Percentiles rank a stretch among this genome's conserved stretches.
Evolutionary conservation across 2,329 filamentous ascomycete species (phyloP).

Genomic region (Pezicula rhizophila): DNA sequence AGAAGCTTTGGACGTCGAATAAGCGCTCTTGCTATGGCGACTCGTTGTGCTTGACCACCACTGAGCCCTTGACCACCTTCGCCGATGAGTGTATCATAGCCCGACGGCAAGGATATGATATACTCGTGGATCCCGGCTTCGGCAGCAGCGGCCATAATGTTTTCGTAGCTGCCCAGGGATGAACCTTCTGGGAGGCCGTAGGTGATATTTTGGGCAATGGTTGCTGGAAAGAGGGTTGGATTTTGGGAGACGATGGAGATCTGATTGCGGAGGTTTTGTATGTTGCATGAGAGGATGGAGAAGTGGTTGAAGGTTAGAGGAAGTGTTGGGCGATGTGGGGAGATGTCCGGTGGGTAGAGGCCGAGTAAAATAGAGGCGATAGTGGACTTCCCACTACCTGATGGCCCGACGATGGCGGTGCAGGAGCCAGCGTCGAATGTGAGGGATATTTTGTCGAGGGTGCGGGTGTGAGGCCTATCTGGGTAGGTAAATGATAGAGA

Average conservation of each 20-base stretch:
- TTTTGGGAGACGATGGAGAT: conserved; percentile 66
- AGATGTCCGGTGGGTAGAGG: conserved; percentile 47
- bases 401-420: conserved; percentile 74
- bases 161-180: conserved; percentile 36
- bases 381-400: conserved; percentile 89
- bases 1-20: conserved; percentile 65
- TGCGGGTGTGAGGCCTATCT: conserved; percentile 39
- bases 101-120: conserved; percentile 61
- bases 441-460: conserved; percentile 63
- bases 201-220: conserved; percentile 72
- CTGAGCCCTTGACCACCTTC: conserved; percentile 70
- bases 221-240: conserved; percentile 71
- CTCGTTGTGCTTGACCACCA: conserved; percentile 75
- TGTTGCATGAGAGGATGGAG: conserved; percentile 53
- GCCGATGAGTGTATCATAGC: conserved; percentile 69
- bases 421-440: conserved; percentile 56
- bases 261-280: conserved; percentile 49
- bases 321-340: background rate
- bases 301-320: conserved; percentile 49
- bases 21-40: conserved; percentile 76
- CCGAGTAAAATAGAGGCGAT: conserved; percentile 69
- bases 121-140: conserved; percentile 70
- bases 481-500: conserved; percentile 70
- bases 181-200: conserved; percentile 64
- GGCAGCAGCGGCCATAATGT: conserved; percentile 46